Evolutionary conservation across 2,329 filamentous ascomycete species (phyloP), one percentile per base, ranked within the genome.

Genomic region (Pseudocercospora fijiensis): DNA sequence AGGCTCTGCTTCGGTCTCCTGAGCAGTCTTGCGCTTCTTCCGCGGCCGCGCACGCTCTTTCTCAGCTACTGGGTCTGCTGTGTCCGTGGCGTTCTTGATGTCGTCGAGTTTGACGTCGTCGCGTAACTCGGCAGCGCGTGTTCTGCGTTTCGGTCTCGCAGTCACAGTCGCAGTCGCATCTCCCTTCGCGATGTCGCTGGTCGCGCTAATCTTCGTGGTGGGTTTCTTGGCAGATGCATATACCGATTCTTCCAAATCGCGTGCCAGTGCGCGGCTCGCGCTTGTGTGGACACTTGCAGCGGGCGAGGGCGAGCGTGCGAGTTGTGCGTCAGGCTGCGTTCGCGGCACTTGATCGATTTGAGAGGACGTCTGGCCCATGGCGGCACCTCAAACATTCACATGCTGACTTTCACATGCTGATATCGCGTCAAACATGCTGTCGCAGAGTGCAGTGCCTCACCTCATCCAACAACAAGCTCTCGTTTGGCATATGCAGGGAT

Each of bases 341-440:
- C 59, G 60, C 22, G 63, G 51, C 22, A 58, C 33, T 18, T 55
- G 56, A 27, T 61, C 57, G n/a, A 65, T 58, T 37, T 67, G 65
- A 22, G 63, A 65, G 49, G 60, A 63, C 26, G 52, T 37, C 53
- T 63, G 63, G 13, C 65, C 65, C 65, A 67, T 67, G 4, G 55
- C 55, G 30, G 16, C 55, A 33, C 18, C 11, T 20, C 16, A 41
- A 41, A n/a, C 51, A 53, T 47, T 41, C 49, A 22, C 53, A 57
- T 16, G 20, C 41, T 20, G 30, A 26, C 41, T 28, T 16, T 26
- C 37, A 22, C 55, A 45, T 53, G 49, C 49, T 53, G 6, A 10
- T 22, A 10, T 24, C 18, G 45, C 18, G 45, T 20, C 22, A 49
- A 22, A 37, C 30, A 13, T 37, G 7, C 30, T 49, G 20, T 24